These are phyloP conservation scores for Mucor circinelloides DNA, from an alignment of 371 early-diverging fungal species.

Conservation along the genomic window DNA sequence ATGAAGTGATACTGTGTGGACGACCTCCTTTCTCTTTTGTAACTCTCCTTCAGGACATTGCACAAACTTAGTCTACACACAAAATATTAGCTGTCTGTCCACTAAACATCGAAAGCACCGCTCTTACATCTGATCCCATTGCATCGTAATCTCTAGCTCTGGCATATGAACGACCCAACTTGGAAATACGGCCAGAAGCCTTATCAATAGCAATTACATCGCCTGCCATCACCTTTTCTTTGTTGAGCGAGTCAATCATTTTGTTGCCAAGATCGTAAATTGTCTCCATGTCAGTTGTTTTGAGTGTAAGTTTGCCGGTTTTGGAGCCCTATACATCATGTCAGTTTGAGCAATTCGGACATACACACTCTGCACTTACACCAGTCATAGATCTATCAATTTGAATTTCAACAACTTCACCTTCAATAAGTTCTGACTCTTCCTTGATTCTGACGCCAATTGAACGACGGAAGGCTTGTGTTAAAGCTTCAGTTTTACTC, in stretches of 20 bases:
- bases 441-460: slow-evolving; percentile 99
- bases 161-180: slow-evolving; percentile 93
- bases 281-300: slow-evolving; percentile 99
- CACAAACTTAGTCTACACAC: slow-evolving; percentile 85
- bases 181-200: slow-evolving; percentile 97
- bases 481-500: slow-evolving; percentile 98
- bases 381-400: slow-evolving; percentile 93
- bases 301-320: slow-evolving; percentile 96
- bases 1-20: slow-evolving; percentile 97
- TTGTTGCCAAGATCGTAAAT: slow-evolving; percentile 98
- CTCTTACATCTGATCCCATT: slow-evolving; percentile 87
- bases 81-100: neutral
- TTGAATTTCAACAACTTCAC: slow-evolving; percentile 99
- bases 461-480: slow-evolving; percentile 97
- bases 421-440: slow-evolving; percentile 97
- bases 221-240: slow-evolving; percentile 97
- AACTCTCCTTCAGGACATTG: slow-evolving; percentile 99
- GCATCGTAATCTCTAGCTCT: slow-evolving; percentile 97
- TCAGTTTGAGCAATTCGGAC: neutral
- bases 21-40: slow-evolving; percentile 94
- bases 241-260: slow-evolving; percentile 96
- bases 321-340: slow-evolving; percentile 67
- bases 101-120: neutral
- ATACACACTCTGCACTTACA: slow-evolving; percentile 51
- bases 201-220: slow-evolving; percentile 99